phyloP scores from a whole-genome alignment of 768 basidiomycete species.

The Leccinum subgranulosum region DNA sequence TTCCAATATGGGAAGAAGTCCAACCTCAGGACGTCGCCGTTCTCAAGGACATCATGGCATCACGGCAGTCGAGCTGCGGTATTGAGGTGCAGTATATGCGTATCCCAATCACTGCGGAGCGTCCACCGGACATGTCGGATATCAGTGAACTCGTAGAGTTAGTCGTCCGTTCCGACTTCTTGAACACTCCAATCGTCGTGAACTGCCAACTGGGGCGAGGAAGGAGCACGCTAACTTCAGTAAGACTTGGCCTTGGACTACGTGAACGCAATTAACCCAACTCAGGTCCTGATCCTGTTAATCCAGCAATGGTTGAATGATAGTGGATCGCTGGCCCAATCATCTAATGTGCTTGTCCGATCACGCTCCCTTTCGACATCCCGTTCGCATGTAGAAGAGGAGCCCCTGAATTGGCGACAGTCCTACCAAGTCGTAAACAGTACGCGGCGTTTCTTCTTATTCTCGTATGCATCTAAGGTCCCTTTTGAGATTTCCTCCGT shows the following conservation, averaged over 20 bases:
- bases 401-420: slow-evolving; percentile 40
- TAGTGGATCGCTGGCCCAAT: slow-evolving; percentile 29
- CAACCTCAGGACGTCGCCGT: slow-evolving; percentile 67
- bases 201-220: slow-evolving; percentile 96
- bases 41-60: slow-evolving; percentile 84
- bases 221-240: slow-evolving; percentile 87
- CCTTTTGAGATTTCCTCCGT: slow-evolving; percentile 65
- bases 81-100: slow-evolving; percentile 75
- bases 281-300: slow-evolving; percentile 73
- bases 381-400: slow-evolving; percentile 28
- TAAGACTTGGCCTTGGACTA: slow-evolving; percentile 31
- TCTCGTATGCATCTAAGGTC: slow-evolving; percentile 1
- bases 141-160: slow-evolving; percentile 76
- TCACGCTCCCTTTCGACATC: slow-evolving; percentile 45
- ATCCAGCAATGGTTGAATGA: slow-evolving; percentile 79
- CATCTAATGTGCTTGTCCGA: slow-evolving; percentile 29
- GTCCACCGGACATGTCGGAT: slow-evolving; percentile 70
- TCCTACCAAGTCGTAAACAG: slow-evolving; percentile 92
- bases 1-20: slow-evolving; percentile 95
- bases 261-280: slow-evolving; percentile 1
- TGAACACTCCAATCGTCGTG: slow-evolving; percentile 79
- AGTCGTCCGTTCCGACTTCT: slow-evolving; percentile 63
- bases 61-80: slow-evolving; percentile 41
- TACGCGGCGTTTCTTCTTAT: slow-evolving; percentile 32
- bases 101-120: slow-evolving; percentile 92